Conservation (phyloP, 495 filamentous ascomycete species). For the Penicillium mononematosum region DNA sequence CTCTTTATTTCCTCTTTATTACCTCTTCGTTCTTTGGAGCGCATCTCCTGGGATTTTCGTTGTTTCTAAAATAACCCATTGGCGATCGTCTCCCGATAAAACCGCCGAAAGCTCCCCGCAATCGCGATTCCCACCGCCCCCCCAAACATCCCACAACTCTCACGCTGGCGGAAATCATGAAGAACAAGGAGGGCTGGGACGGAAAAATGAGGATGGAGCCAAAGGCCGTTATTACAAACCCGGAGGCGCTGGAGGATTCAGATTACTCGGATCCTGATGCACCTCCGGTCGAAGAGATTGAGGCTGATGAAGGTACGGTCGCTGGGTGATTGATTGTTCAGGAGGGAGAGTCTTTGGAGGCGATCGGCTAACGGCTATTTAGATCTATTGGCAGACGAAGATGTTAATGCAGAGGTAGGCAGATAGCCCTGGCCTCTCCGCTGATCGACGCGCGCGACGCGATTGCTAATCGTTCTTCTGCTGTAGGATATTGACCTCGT, state of each 20-base stretch:
- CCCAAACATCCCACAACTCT: conserved; percentile 15
- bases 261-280: conserved; percentile 86
- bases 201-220: conserved; percentile 78
- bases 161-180: conserved; percentile 30
- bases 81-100: conserved; percentile 8
- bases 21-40: not conserved
- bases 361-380: conserved; percentile 12
- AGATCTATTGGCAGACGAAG: conserved; percentile 69
- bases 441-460: not conserved
- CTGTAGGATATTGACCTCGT: conserved; percentile 82
- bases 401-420: conserved; percentile 54
- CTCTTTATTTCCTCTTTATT: not conserved
- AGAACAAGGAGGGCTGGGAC: conserved; percentile 84
- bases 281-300: conserved; percentile 69
- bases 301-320: conserved; percentile 74
- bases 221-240: conserved; percentile 63
- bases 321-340: conserved; percentile 3
- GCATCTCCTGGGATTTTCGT: not conserved
- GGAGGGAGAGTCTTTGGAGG: not conserved
- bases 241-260: conserved; percentile 75
- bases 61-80: not conserved
- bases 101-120: conserved; percentile 27
- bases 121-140: conserved; percentile 23
- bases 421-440: conserved; percentile 4
- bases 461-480: conserved; percentile 17